Percentiles rank a stretch among this genome's conserved stretches.
Evolutionary conservation across 345 rosid genomes (phyloP).

Genomic region (Eucalyptus pauciflora): DNA sequence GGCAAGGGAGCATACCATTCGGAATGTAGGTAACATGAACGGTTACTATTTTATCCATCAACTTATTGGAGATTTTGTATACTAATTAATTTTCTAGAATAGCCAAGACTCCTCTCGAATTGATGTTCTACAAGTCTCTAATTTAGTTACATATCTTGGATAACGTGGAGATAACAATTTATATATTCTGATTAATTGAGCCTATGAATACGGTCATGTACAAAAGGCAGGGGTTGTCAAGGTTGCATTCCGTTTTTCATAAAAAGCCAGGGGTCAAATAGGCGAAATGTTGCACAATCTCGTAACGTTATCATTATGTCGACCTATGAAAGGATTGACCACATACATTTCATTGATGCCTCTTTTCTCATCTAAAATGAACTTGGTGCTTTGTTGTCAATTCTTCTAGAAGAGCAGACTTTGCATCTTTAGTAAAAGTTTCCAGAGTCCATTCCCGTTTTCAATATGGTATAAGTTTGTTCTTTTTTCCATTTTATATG

Average conservation of each 20-base stretch:
- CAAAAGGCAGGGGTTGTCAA: not conserved
- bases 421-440: too few species aligned
- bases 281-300: accelerated
- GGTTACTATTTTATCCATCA: not conserved
- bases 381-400: too few species aligned
- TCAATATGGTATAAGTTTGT: too few species aligned
- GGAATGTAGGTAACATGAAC: not conserved
- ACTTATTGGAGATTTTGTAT: not conserved
- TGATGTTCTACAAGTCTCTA: not conserved
- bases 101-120: not conserved
- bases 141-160: not conserved
- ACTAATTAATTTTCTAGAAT: not conserved
- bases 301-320: not conserved
- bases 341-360: not conserved
- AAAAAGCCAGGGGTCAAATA: not conserved
- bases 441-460: too few species aligned
- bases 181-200: not conserved
- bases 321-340: accelerated
- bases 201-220: not conserved
- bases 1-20: accelerated
- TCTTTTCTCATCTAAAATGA: too few species aligned
- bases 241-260: not conserved
- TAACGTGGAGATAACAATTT: not conserved
- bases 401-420: too few species aligned
- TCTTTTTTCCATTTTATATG: not conserved